Conservation (phyloP, 208 protist genomes). For the Trypanosoma boissoni region DNA sequence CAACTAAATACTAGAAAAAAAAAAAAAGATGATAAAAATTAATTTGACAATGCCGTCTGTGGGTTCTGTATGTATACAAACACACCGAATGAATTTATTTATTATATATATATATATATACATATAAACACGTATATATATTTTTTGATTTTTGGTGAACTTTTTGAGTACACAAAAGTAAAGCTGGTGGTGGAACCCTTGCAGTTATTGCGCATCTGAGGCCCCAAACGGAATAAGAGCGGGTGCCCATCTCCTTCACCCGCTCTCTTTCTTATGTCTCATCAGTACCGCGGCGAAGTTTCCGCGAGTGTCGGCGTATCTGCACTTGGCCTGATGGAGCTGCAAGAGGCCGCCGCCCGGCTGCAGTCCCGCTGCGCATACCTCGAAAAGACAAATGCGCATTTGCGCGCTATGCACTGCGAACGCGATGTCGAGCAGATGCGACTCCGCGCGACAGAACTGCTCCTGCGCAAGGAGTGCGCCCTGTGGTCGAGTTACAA, state of each 20-base stretch:
- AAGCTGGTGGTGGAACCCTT: too few relatives aligned
- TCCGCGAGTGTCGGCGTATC: background rate
- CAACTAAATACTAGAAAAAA: background rate
- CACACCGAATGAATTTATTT: slow-evolving; percentile 6
- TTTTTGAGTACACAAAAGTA: background rate
- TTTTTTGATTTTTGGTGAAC: background rate
- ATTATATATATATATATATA: background rate
- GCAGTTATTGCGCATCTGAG: too few relatives aligned
- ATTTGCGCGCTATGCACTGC: background rate
- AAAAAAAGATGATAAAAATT: background rate
- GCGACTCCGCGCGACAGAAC: slow-evolving; percentile 3
- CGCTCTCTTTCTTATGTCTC: slow-evolving; percentile 5
- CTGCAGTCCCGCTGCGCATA: slow-evolving; percentile 2
- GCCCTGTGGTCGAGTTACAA: slow-evolving; percentile 15
- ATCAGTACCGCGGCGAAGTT: background rate
- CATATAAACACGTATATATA: slow-evolving; percentile 2
- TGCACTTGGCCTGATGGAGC: slow-evolving; percentile 11
- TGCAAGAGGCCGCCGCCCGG: slow-evolving; percentile 8
- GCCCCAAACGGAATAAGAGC: too few relatives aligned
- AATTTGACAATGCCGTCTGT: background rate
- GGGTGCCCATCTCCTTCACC: too few relatives aligned
- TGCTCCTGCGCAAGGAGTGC: slow-evolving; percentile 13
- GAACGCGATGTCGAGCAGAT: background rate
- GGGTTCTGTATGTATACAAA: background rate
- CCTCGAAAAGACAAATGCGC: background rate